Evolutionary conservation across 2,329 filamentous ascomycete genomes (phyloP), one percentile per base, ranked within the genome.

Genomic region (Blastomyces parvus): DNA sequence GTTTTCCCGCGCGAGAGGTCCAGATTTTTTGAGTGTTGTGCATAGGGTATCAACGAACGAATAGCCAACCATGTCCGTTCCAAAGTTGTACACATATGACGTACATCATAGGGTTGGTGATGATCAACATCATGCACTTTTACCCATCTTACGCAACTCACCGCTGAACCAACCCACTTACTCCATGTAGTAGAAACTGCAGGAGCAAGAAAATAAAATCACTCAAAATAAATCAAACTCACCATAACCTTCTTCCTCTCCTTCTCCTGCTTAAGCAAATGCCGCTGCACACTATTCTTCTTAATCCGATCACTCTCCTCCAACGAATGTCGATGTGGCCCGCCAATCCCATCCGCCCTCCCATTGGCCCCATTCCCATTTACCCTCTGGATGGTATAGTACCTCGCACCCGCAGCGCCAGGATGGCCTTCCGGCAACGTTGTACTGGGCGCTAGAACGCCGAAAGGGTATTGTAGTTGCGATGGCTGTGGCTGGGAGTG

Each of bases 271-370:
- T 86, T 86, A 57, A 86, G 76, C 62, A 88, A 70, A 73, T 82
- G 83, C 67, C 89, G 80, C 72, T 88, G 82, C 6, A 91, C 86
- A 66, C 86, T 91, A 66, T 89, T 91, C 78, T 90, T 91, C 78
- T 92, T 92, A 44, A 92, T 87, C 65, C 86, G 83, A 71, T 92
- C 89, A 69, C 88, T 91, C 69, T 87, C 87, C 62, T 84, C 84
- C 8, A 93, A 75, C 0, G 83, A 83, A 73, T 92, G 89, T 68
- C 87, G 87, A 72, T 93, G 89, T n/a, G 86, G 85, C 9, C 88
- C 87, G 25, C 84, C 81, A 55, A 88, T 82, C 7, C 86, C 86
- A 67, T 89, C 87, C 27, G 84, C 83, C 72, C 88, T 88, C 2
- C 86, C 88, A 70, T 89, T 90, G 0, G 83, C 86, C 1, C 87